Evolutionary conservation across 305 asterid species (phyloP).

Genomic region (Solanum aculeatissimum): DNA sequence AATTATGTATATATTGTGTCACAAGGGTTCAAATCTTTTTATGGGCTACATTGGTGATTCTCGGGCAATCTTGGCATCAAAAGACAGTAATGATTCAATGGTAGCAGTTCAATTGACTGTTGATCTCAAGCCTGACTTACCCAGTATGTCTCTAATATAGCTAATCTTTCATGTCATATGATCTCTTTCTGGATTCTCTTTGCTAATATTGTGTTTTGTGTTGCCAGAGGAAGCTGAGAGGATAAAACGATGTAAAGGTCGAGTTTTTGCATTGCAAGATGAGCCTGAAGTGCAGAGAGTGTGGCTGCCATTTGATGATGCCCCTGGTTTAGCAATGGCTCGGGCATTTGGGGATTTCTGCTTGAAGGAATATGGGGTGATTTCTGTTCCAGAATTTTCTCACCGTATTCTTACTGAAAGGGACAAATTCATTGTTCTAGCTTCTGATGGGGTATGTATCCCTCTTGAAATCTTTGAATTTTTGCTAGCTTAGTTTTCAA

Average conservation of each 20-base stretch:
- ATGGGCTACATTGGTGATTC: slow-evolving; percentile 94
- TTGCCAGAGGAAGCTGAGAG: slow-evolving; percentile 87
- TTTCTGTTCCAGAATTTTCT: slow-evolving; percentile 88
- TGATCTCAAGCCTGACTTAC: slow-evolving; percentile 94
- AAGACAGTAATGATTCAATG: slow-evolving; percentile 58
- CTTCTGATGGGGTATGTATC: slow-evolving; percentile 89
- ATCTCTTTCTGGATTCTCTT: neutral
- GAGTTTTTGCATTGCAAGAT: slow-evolving; percentile 94
- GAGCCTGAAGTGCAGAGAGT: slow-evolving; percentile 98
- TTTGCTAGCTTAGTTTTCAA: neutral
- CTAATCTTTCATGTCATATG: neutral
- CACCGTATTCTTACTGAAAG: slow-evolving; percentile 57
- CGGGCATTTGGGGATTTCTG: slow-evolving; percentile 98
- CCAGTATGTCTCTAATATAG: slow-evolving; percentile 33
- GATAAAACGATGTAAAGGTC: slow-evolving; percentile 86
- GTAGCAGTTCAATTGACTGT: slow-evolving; percentile 82
- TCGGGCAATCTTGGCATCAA: slow-evolving; percentile 85
- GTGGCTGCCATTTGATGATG: slow-evolving; percentile 98
- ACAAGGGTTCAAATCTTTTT: slow-evolving; percentile 83
- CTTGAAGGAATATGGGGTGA: slow-evolving; percentile 95
- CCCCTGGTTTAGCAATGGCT: slow-evolving; percentile 99
- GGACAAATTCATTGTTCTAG: slow-evolving; percentile 84
- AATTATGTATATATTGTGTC: neutral
- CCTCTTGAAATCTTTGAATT: neutral
- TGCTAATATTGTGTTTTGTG: slow-evolving; percentile 1